Percentiles rank a stretch among this genome's conserved stretches.
Evolutionary conservation across 441 rosid species (phyloP).

Genomic region (Adansonia gregorii): DNA sequence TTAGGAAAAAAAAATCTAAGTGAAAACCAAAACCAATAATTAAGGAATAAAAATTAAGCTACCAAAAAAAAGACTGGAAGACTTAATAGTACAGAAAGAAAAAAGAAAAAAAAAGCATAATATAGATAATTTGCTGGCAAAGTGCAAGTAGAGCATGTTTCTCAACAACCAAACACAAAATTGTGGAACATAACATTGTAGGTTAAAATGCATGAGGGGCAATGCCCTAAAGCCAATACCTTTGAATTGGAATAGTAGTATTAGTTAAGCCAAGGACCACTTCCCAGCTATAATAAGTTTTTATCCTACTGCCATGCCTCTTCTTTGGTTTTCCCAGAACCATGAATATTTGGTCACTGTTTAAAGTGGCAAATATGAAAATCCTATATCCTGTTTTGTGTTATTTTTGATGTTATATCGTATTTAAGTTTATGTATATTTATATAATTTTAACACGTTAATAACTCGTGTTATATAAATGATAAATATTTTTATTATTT

Average conservation of each 20-base stretch:
- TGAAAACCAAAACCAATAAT: not conserved
- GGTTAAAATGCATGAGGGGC: slow-evolving; percentile 30
- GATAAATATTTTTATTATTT: too few relatives aligned
- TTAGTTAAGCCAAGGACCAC: slow-evolving; percentile 16
- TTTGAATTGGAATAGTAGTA: not conserved
- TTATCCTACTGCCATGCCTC: not conserved
- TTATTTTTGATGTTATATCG: too few relatives aligned
- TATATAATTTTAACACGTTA: too few relatives aligned
- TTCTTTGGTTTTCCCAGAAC: not conserved
- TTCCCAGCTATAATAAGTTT: not conserved
- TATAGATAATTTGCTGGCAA: slow-evolving; percentile 22
- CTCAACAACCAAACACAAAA: slow-evolving; percentile 45
- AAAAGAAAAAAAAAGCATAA: not conserved
- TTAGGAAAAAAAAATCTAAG: not conserved
- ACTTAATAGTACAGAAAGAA: not conserved
- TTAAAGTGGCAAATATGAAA: not conserved
- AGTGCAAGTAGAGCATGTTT: slow-evolving; percentile 36
- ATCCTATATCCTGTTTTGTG: too few relatives aligned
- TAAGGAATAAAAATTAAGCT: not conserved
- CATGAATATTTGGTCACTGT: not conserved
- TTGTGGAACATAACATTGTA: slow-evolving; percentile 20
- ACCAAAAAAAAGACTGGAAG: not conserved
- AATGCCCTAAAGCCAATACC: not conserved
- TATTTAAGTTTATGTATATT: too few relatives aligned
- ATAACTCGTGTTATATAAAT: too few relatives aligned